Evolutionary conservation across 495 filamentous ascomycete genomes (phyloP), one percentile per base, ranked within the genome.

Genomic region (Glutinoglossum americanum): DNA sequence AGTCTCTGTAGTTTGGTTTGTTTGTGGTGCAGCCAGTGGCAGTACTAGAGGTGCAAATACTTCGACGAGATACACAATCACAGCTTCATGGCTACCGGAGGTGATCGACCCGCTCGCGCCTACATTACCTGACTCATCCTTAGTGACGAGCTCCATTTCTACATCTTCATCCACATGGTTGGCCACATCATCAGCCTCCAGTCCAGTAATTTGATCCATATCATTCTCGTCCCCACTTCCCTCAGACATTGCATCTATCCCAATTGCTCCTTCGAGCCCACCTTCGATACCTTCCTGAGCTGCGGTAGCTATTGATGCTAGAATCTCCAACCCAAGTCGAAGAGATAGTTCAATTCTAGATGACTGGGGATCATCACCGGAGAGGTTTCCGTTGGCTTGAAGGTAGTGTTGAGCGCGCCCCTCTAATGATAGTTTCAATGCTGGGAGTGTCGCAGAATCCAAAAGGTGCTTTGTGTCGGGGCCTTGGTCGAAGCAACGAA

Each of bases 221-320:
- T 61, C 66, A 26, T 69, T 66, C 8, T 66, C 69, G 0, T 60
- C 65, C 23, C 70, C 55, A 61, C 67, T 67, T 64, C 48, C 66
- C 64, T 37, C 64, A 57, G 21, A 59, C 56, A 57, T 32, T 3
- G 6, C 49, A 28, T 27, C 49, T 17, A 11, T 27, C 23, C 49
- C 23, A 13, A 25, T 5, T 8, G 4, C 30, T 4, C 11, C 15
- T 32, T 30, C 63, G 23, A 57, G 55, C 62, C 63, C 35, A 64
- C 72, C 61, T 66, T 56, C 62, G 11, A 64, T 37, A 9, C 72
- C 68, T 23, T 70, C 68, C 37, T 75, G 72, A 23, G 79, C 65
- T 27, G 69, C 68, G 1, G 77, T 78, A 26, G 76, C 77, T 58
- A 82, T 80, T 7, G 80, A 79, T 9, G 76, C 76, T 0, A 80